Conservation (phyloP, 768 basidiomycete genomes). For the Leccinum barrowsii region DNA sequence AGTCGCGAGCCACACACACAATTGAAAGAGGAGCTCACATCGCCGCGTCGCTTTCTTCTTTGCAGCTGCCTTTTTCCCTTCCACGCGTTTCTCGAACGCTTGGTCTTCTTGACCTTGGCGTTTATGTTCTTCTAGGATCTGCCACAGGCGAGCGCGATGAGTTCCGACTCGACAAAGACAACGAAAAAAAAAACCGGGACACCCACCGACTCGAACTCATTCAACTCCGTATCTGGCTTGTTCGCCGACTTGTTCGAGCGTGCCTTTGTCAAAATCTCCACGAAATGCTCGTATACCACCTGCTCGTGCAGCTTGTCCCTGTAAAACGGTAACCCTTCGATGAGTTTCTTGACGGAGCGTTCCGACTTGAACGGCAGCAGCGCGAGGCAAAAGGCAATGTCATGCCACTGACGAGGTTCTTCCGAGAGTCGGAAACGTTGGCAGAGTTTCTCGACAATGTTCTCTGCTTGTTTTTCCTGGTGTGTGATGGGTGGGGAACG, state of each 20-base stretch:
- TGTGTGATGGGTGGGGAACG: not conserved
- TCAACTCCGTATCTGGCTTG: slow-evolving; percentile 89
- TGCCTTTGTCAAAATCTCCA: slow-evolving; percentile 89
- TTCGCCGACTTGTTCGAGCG: slow-evolving; percentile 87
- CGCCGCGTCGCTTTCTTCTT: slow-evolving; percentile 63
- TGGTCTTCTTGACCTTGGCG: slow-evolving; percentile 90
- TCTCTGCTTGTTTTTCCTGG: slow-evolving; percentile 97
- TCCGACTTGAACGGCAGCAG: slow-evolving; percentile 97
- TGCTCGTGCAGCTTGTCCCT: slow-evolving; percentile 94
- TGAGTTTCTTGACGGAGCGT: slow-evolving; percentile 91
- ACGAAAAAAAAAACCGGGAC: not conserved
- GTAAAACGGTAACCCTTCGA: slow-evolving; percentile 89
- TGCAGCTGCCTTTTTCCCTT: slow-evolving; percentile 77
- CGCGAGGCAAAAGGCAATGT: slow-evolving; percentile 94
- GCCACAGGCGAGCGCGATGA: not conserved
- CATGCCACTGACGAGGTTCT: slow-evolving; percentile 93
- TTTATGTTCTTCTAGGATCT: slow-evolving; percentile 84
- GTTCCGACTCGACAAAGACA: not conserved
- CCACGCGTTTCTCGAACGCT: slow-evolving; percentile 81
- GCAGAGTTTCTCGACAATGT: slow-evolving; percentile 95
- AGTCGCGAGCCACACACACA: not conserved
- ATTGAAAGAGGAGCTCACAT: slow-evolving; percentile 27
- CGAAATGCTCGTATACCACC: slow-evolving; percentile 74
- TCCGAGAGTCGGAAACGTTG: slow-evolving; percentile 88
- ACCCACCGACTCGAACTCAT: slow-evolving; percentile 87